A percentile compares a stretch with the other conserved stretches of the same genome.
Evolutionary conservation across 2,329 filamentous ascomycete species (phyloP).

Genomic region (Didymella keratinophila): DNA sequence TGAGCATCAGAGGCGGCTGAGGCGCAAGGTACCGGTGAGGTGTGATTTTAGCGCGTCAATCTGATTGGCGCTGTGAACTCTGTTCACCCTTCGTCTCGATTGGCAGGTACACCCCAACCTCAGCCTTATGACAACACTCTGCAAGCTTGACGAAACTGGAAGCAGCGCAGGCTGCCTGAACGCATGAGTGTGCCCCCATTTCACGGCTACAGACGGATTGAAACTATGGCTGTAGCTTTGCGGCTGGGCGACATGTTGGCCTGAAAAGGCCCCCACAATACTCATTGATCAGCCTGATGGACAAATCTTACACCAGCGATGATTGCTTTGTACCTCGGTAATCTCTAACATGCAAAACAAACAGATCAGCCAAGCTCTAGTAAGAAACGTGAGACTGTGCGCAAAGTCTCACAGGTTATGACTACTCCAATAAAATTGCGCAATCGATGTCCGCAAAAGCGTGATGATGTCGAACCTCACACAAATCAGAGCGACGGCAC

Average conservation of each 20-base stretch:
- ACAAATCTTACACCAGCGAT: too few species aligned
- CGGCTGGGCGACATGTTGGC: neutral
- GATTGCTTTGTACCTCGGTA: too few species aligned
- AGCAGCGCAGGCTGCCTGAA: neutral
- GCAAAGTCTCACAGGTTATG: too few species aligned
- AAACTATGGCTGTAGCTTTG: too few species aligned
- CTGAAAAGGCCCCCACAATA: too few species aligned
- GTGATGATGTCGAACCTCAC: neutral
- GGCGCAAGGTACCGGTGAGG: conserved; percentile 1
- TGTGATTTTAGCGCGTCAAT: neutral
- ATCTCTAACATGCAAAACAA: too few species aligned
- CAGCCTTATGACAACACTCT: neutral
- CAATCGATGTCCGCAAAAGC: conserved; percentile 1
- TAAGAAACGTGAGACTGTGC: too few species aligned
- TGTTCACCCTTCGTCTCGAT: neutral
- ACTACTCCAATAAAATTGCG: too few species aligned
- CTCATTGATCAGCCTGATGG: too few species aligned
- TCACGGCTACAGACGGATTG: too few species aligned
- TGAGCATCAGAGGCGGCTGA: conserved; percentile 8
- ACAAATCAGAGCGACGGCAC: neutral
- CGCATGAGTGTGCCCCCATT: too few species aligned
- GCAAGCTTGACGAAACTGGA: neutral
- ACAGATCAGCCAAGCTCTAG: too few species aligned
- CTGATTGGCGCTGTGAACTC: conserved; percentile 1
- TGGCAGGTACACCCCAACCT: conserved; percentile 3